Evolutionary conservation across 306 rosid genomes (phyloP), one percentile per base, ranked within the genome.

Genomic region (Trifolium dubium): DNA sequence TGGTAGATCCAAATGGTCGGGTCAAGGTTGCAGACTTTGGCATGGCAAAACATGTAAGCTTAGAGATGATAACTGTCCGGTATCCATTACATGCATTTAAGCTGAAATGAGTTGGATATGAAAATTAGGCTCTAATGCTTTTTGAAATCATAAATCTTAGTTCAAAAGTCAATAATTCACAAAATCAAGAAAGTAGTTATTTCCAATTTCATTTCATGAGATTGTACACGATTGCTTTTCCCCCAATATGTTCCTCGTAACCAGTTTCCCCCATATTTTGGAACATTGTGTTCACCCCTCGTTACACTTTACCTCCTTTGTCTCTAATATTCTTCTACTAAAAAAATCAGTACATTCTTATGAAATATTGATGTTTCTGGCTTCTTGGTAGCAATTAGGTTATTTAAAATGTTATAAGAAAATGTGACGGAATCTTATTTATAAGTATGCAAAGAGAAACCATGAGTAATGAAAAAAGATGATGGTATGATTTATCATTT

Each of bases 41-140:
- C 86, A 95, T 95, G 99, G 99, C 99, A 66, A 95, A 95, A 83
- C 99, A 95, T 87, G 99, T 95, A 90, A 92, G 96, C 71, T 19
- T 62, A 28, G 71, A 47, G 76, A 83, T 71, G 56, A 58, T 63
- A 30, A 18, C 5, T 19, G 43, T 69, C 71, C 15, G 3, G 70
- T 23, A 46, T 68, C 74, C 43, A 28, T 81, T 41, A 69, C 64
- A 19, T 63, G 30, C 18, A 66, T 73, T 75, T 66, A 71, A 75
- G 67, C 44, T 17, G 67, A 82, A 82, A 55, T 67, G 76, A 65
- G 63, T 44, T 64, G 23, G 66, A 14, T 69, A 10, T 56, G 73
- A 50, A 64, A 53, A 23, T 37, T 44, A 65, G 4, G 53, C 41
- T 54, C 49, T 14, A 69, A 46, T 77, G 14, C 69, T 14, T 74